A percentile compares a stretch with the other conserved stretches of the same genome.
phyloP scores from a whole-genome alignment of 129 eudicot genomes.

The Logfia minima region DNA sequence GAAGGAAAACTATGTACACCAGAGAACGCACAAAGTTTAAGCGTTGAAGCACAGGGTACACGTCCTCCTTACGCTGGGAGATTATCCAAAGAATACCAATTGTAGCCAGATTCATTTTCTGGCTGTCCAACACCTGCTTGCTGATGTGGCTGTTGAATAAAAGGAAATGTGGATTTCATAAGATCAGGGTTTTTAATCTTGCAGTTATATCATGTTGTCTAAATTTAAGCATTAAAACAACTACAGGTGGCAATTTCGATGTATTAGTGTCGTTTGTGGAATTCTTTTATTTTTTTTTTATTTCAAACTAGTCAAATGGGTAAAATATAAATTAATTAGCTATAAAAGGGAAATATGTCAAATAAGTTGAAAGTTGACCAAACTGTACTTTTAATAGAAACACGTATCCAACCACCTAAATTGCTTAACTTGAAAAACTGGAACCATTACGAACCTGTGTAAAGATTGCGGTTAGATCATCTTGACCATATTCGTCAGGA shows the following conservation, averaged over 20 bases:
- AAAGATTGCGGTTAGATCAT: constrained; percentile 61
- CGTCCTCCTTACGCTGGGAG: constrained; percentile 47
- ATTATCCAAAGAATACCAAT: constrained; percentile 65
- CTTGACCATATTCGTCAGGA: constrained; percentile 46
- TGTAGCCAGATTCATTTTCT: constrained; percentile 52
- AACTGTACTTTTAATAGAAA: not conserved
- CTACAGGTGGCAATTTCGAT: not conserved
- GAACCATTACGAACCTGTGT: constrained; percentile 54
- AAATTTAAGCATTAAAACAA: not conserved
- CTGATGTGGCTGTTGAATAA: constrained; percentile 36
- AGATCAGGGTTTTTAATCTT: not conserved
- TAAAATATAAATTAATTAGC: not conserved
- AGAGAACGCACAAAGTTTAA: constrained; percentile 10
- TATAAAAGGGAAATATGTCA: not conserved
- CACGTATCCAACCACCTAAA: too few relatives aligned
- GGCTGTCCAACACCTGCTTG: constrained; percentile 56
- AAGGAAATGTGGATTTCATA: not conserved
- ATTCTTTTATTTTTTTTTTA: not conserved
- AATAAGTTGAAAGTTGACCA: not conserved
- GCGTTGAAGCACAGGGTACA: not conserved
- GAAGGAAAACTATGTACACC: constrained; percentile 40
- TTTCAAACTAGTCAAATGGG: not conserved
- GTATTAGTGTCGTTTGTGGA: not conserved
- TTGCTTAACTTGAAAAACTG: not conserved
- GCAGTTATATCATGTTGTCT: not conserved